phyloP scores from a whole-genome alignment of 371 early-diverging fungal species.

The Thermomucor indicae-seudaticae region DNA sequence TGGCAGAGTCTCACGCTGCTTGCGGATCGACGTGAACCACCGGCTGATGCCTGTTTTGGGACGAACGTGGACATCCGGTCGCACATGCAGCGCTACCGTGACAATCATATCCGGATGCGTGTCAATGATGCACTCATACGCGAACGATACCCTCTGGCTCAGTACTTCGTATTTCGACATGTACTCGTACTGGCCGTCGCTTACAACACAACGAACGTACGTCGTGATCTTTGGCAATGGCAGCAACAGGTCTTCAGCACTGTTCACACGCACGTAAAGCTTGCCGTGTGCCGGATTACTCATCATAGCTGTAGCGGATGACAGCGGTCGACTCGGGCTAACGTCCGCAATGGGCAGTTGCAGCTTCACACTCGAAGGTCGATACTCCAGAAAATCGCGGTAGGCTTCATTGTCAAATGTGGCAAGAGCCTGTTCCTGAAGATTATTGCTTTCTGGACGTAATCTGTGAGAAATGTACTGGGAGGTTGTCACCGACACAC shows the following conservation, averaged over 20 bases:
- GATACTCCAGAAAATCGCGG: slow-evolving; percentile 1
- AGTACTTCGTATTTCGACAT: slow-evolving; percentile 40
- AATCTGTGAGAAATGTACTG: background rate
- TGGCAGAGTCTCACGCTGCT: slow-evolving; percentile 24
- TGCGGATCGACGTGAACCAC: slow-evolving; percentile 25
- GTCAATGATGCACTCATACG: slow-evolving; percentile 38
- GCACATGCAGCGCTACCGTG: slow-evolving; percentile 38
- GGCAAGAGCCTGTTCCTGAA: background rate
- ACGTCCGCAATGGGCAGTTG: background rate
- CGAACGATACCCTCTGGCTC: slow-evolving; percentile 16
- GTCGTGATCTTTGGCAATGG: slow-evolving; percentile 38
- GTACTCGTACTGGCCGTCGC: slow-evolving; percentile 45
- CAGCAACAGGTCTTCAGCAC: slow-evolving; percentile 29
- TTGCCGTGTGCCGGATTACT: slow-evolving; percentile 24
- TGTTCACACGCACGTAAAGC: slow-evolving; percentile 35
- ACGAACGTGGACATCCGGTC: slow-evolving; percentile 34
- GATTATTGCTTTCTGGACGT: background rate
- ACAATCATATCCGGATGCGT: slow-evolving; percentile 36
- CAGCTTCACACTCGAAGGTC: background rate
- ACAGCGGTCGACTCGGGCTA: no score
- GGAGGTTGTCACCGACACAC: no score
- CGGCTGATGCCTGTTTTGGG: slow-evolving; percentile 26
- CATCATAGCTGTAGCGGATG: no score
- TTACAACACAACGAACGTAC: slow-evolving; percentile 41
- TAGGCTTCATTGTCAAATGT: no score